phyloP scores from a whole-genome alignment of 352 stramenopile genomes.

The Pythium aristosporum region DNA sequence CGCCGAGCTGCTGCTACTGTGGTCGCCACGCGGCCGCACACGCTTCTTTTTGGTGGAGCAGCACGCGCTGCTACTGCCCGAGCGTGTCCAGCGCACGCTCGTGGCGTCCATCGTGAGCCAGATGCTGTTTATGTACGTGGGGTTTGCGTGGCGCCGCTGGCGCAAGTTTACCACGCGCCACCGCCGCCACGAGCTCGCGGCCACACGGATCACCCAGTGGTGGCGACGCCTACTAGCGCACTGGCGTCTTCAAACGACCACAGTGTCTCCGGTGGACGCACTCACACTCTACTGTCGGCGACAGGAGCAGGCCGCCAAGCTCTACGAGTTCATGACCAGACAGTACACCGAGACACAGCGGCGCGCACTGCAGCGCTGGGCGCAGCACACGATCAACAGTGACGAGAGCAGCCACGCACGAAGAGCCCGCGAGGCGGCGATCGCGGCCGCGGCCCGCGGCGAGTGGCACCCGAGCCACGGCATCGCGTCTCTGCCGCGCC shows the following conservation, averaged over 20 bases:
- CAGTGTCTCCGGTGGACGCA: constrained; percentile 34
- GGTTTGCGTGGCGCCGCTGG: constrained; percentile 64
- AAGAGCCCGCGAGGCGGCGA: background rate
- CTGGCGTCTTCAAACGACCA: background rate
- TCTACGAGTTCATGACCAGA: constrained; percentile 40
- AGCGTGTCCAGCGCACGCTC: constrained; percentile 36
- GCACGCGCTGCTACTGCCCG: constrained; percentile 41
- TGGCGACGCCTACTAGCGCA: constrained; percentile 24
- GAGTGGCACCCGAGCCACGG: constrained; percentile 71
- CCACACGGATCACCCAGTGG: constrained; percentile 46
- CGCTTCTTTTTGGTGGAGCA: constrained; percentile 57
- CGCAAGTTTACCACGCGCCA: constrained; percentile 37
- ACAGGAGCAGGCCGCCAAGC: constrained; percentile 41
- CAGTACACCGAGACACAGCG: constrained; percentile 35
- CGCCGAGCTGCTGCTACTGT: constrained; percentile 20
- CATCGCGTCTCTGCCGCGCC: constrained; percentile 50
- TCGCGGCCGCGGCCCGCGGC: constrained; percentile 1
- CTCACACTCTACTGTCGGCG: constrained; percentile 45
- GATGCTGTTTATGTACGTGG: constrained; percentile 59
- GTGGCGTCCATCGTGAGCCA: constrained; percentile 51
- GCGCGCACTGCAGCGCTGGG: constrained; percentile 32
- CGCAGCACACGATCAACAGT: background rate
- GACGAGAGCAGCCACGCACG: background rate
- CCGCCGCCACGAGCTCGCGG: constrained; percentile 38
- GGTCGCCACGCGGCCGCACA: constrained; percentile 43